These are phyloP conservation scores for Globisporangium heterothallicum DNA, from an alignment of 352 stramenopile species.

Conservation along the genomic window DNA sequence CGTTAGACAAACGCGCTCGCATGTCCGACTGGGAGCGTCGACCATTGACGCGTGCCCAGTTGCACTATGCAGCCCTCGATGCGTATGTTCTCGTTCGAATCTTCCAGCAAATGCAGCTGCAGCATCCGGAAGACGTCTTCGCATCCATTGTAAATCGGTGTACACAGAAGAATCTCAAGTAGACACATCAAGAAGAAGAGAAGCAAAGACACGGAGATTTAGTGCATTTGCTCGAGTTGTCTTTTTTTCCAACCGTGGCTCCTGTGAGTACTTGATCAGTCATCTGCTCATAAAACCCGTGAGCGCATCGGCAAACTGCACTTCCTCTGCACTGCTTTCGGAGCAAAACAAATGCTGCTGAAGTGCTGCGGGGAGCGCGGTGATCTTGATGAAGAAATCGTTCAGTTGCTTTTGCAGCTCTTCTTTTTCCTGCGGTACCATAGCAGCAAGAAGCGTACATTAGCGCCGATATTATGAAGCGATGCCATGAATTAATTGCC, in stretches of 20 bases:
- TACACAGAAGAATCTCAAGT: slow-evolving; percentile 38
- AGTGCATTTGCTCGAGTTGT: background rate
- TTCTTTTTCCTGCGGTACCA: slow-evolving; percentile 60
- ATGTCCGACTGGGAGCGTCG: slow-evolving; percentile 78
- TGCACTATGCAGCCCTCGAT: slow-evolving; percentile 71
- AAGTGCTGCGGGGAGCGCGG: slow-evolving; percentile 51
- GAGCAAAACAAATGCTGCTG: slow-evolving; percentile 69
- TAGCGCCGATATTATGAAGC: too few species aligned
- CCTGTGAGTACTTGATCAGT: background rate
- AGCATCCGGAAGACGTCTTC: slow-evolving; percentile 23
- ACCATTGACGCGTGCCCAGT: slow-evolving; percentile 54
- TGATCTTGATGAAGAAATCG: slow-evolving; percentile 74
- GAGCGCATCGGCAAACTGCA: slow-evolving; percentile 71
- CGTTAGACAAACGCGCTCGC: slow-evolving; percentile 62
- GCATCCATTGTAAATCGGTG: slow-evolving; percentile 25
- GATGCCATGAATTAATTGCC: too few species aligned
- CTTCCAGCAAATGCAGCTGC: slow-evolving; percentile 46
- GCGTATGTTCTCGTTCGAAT: slow-evolving; percentile 61
- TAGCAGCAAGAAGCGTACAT: background rate
- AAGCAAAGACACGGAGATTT: background rate
- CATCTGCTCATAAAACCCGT: slow-evolving; percentile 71
- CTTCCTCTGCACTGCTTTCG: slow-evolving; percentile 15
- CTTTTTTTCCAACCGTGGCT: background rate
- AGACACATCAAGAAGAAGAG: background rate
- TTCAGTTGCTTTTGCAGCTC: slow-evolving; percentile 76